A percentile compares a stretch with the other conserved stretches of the same genome.
These are phyloP conservation scores for Cutaneotrichosporon arboriforme DNA, from an alignment of 1,284 basidiomycete species.

Conservation along the genomic window DNA sequence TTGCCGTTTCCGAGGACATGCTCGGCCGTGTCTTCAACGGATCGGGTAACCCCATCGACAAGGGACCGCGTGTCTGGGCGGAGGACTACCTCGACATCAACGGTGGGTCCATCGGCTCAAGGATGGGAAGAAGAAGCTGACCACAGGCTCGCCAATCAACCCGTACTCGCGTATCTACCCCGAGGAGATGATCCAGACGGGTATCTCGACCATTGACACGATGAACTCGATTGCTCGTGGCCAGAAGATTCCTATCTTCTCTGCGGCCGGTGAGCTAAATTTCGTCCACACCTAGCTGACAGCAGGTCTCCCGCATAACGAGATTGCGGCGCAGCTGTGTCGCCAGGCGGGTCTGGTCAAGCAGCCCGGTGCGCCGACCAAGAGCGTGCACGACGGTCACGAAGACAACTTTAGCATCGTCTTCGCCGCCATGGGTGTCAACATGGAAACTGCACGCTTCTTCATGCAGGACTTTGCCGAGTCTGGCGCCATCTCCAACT, in stretches of 20 bases:
- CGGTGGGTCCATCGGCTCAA: conserved; percentile 61
- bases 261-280: conserved; percentile 61
- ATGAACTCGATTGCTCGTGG: conserved; percentile 99
- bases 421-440: conserved; percentile 99
- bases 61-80: conserved; percentile 97
- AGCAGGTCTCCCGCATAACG: conserved; percentile 91
- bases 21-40: conserved; percentile 99
- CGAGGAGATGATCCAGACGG: conserved; percentile 99
- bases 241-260: conserved; percentile 99
- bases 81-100: conserved; percentile 99
- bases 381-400: conserved; percentile 97
- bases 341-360: conserved; percentile 97
- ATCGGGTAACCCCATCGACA: conserved; percentile 94
- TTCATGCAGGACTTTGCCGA: conserved; percentile 99
- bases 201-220: conserved; percentile 96
- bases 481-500: conserved; percentile 94
- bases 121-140: conserved; percentile 7
- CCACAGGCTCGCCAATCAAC: conserved; percentile 91
- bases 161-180: conserved; percentile 99
- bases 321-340: conserved; percentile 99
- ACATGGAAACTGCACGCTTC: conserved; percentile 99
- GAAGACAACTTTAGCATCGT: conserved; percentile 99
- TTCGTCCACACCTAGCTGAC: background rate
- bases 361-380: conserved; percentile 63
- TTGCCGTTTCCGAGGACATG: conserved; percentile 99